Conservation (phyloP, 371 early-diverging fungal species). For the Mortierella sp. region DNA sequence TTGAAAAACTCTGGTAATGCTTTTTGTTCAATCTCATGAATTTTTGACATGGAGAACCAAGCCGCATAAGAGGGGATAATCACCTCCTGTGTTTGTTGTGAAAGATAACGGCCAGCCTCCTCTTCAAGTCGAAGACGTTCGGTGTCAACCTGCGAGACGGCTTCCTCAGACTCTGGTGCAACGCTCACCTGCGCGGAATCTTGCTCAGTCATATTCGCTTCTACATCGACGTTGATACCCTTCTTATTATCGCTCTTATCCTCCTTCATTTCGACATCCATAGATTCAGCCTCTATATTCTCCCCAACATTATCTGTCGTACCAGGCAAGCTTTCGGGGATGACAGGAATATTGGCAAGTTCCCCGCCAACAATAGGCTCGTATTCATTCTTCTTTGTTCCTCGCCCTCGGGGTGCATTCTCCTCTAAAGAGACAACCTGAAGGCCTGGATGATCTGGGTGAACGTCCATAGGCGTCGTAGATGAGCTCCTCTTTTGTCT, state of each 20-base stretch:
- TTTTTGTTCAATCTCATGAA: slow-evolving; percentile 93
- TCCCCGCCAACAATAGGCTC: slow-evolving; percentile 78
- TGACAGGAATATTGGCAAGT: slow-evolving; percentile 72
- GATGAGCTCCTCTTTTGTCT: slow-evolving; percentile 52
- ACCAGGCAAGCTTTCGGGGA: slow-evolving; percentile 33
- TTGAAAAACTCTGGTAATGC: slow-evolving; percentile 97
- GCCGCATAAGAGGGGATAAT: slow-evolving; percentile 89
- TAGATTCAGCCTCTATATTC: slow-evolving; percentile 1
- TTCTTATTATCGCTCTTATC: slow-evolving; percentile 8
- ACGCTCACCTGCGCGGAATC: slow-evolving; percentile 52
- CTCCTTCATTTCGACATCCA: slow-evolving; percentile 45
- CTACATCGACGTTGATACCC: not conserved
- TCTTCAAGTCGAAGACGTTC: slow-evolving; percentile 66
- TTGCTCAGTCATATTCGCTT: slow-evolving; percentile 44
- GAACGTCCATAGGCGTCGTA: slow-evolving; percentile 44
- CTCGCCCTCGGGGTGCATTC: slow-evolving; percentile 56
- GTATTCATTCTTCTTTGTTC: slow-evolving; percentile 73
- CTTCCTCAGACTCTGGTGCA: slow-evolving; percentile 44
- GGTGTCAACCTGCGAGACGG: slow-evolving; percentile 28
- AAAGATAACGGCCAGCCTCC: slow-evolving; percentile 77
- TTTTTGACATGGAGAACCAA: slow-evolving; percentile 90
- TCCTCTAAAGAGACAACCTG: slow-evolving; percentile 56
- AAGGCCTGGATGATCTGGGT: slow-evolving; percentile 50
- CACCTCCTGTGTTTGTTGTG: slow-evolving; percentile 82
- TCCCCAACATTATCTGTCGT: not conserved